Conservation (phyloP, 2,329 filamentous ascomycete species). For the Cylindrodendrum hubeiense region DNA sequence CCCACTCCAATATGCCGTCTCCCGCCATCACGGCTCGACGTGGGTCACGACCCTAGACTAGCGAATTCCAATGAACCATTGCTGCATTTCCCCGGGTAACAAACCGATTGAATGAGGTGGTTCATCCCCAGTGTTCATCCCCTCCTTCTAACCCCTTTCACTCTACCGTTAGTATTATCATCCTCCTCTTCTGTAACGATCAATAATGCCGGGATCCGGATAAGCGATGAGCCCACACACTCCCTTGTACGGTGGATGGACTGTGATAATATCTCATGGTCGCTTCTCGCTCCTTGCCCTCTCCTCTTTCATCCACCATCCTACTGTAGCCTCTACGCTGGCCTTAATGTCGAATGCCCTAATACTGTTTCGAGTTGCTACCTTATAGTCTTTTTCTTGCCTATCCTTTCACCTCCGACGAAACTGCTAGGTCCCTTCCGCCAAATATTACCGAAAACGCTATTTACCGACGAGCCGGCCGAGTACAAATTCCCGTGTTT, state of each 20-base stretch:
- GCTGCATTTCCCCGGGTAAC: not conserved
- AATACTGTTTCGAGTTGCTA: not conserved
- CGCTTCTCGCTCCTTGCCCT: not conserved
- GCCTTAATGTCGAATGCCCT: not conserved
- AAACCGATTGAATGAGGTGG: not conserved
- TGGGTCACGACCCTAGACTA: conserved; percentile 5
- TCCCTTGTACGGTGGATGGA: not conserved
- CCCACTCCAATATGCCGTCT: conserved; percentile 22
- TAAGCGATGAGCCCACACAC: not conserved
- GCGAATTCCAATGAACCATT: not conserved
- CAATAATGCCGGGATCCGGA: not conserved
- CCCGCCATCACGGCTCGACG: not conserved
- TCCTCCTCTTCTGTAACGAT: not conserved
- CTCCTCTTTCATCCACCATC: not conserved
- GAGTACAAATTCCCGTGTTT: no score
- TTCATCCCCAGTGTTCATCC: not conserved
- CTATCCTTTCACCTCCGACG: not conserved
- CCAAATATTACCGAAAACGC: not conserved
- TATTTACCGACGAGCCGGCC: no score
- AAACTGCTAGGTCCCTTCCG: no score
- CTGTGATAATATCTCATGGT: not conserved
- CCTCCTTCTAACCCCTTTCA: not conserved
- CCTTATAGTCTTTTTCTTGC: not conserved
- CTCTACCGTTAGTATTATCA: not conserved
- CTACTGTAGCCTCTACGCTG: not conserved